These are phyloP conservation scores for Salix brachista DNA, from an alignment of 345 rosid species.

Conservation along the genomic window DNA sequence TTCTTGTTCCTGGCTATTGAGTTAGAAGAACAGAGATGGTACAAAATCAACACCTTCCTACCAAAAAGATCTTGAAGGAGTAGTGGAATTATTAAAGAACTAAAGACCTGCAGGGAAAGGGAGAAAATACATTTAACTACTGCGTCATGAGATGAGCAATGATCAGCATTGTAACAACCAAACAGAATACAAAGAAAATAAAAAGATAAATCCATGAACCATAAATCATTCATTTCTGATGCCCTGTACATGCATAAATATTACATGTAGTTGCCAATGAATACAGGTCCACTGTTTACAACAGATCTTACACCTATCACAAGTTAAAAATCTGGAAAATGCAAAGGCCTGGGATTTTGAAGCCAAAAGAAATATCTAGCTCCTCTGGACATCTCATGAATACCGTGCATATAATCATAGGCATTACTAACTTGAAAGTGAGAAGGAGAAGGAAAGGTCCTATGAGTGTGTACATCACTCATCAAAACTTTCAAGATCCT, in stretches of 20 bases:
- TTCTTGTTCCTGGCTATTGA: neutral
- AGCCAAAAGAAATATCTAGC: neutral
- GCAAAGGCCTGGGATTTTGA: neutral
- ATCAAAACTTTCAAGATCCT: neutral
- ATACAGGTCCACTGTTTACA: slow-evolving; percentile 1
- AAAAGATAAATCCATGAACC: neutral
- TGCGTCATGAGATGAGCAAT: neutral
- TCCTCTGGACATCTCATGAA: neutral
- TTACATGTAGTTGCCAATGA: neutral
- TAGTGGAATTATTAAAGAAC: neutral
- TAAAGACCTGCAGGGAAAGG: slow-evolving; percentile 11
- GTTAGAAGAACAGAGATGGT: neutral
- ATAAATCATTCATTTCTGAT: neutral
- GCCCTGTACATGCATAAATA: neutral
- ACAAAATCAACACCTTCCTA: neutral
- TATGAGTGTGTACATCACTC: neutral
- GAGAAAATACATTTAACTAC: neutral
- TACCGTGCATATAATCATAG: neutral
- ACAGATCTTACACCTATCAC: slow-evolving; percentile 3
- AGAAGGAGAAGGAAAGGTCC: neutral
- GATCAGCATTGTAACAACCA: neutral
- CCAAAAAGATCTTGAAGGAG: neutral
- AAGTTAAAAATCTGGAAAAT: neutral
- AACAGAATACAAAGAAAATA: neutral
- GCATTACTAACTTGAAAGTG: neutral